Evolutionary conservation across 148 eudicot genomes (phyloP).

Genomic region (Heliosperma pusillum): DNA sequence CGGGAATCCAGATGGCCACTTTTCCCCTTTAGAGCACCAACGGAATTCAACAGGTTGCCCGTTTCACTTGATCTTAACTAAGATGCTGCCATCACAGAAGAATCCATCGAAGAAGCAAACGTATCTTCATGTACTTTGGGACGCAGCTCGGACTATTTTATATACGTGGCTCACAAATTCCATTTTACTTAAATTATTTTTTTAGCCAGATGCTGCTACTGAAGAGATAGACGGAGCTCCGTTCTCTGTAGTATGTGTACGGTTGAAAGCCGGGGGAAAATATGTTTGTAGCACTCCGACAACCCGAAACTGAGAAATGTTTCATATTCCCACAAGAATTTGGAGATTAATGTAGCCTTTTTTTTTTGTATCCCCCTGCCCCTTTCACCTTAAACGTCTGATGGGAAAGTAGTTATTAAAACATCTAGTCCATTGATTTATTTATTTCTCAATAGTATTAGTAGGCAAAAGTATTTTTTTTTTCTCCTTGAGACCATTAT

Average conservation of each 20-base stretch:
- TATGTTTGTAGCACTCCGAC: constrained; percentile 37
- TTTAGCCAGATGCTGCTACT: constrained; percentile 26
- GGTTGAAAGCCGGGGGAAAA: constrained; percentile 19
- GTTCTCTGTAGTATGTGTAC: constrained; percentile 22
- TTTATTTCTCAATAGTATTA: constrained; percentile 32
- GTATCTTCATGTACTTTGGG: constrained; percentile 18
- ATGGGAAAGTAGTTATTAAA: constrained; percentile 32
- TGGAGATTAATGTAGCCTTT: constrained; percentile 37
- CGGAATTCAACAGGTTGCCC: constrained; percentile 9
- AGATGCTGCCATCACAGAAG: constrained; percentile 23
- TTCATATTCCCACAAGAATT: constrained; percentile 39
- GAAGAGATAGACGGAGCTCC: constrained; percentile 30
- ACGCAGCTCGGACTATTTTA: constrained; percentile 30
- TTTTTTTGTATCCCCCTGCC: constrained; percentile 5
- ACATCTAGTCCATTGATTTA: constrained; percentile 44
- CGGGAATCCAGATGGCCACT: constrained; percentile 20
- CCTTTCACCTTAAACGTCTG: constrained; percentile 25
- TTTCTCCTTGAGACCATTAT: not conserved
- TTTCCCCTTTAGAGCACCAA: constrained; percentile 27
- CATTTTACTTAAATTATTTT: constrained; percentile 27
- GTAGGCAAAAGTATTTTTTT: constrained; percentile 6
- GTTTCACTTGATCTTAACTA: constrained; percentile 16
- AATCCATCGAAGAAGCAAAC: constrained; percentile 7
- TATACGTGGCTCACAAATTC: constrained; percentile 26
- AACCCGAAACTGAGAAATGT: constrained; percentile 20